Base-by-base conservation (phyloP, 2,329 filamentous ascomycete species). In the Ophiostoma novo-ulmi region DNA sequence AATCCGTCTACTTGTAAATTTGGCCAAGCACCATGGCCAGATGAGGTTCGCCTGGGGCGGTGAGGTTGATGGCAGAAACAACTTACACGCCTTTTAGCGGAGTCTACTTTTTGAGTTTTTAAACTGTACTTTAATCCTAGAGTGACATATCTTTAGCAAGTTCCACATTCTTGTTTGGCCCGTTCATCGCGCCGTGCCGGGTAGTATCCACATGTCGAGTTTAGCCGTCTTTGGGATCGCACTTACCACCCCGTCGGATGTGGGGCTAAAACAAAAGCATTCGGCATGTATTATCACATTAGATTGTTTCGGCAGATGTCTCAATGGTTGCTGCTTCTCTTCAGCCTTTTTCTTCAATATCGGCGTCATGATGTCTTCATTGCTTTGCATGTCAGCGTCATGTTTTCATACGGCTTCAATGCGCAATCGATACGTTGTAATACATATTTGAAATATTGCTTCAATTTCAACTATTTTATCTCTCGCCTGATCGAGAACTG, bases 51-150 rank as follows among this genome's bases (percentile, higher is more conserved):
- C 44, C 1, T 35, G 35, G 65, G 61, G 70, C 70, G 70, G 70
- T 71, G 67, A 69, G 20, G 48, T 44, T 67, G 38, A 31, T 63
- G 70, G 70, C 70, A 69, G 67, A 70, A 67, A 39, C 36, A 44
- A 68, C 68, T 71, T 52, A 69, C 63, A 71, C 67, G 36, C 36
- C 35, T 31, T n/a, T 31, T 22, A 41, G 36, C 48, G 35, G n/a
- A 38, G 6, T 8, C 20, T 48, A 31, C 36, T 52, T 64, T 63
- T 68, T 52, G 10, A 26, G 14, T 26, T 58, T 26, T 14, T 58
- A 3, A 26, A 3, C 8, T 55, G 65, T 58, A 39, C 26, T 52
- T 66, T 52, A 66, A 64, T 41, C 38, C 48, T 63, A 63, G 31
- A 58, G n/a, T 26, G 22, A 6, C 8, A 58, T 61, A 61, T 35